Evolutionary conservation across 495 filamentous ascomycete species (phyloP).

Genomic region (Emericellopsis terricola): DNA sequence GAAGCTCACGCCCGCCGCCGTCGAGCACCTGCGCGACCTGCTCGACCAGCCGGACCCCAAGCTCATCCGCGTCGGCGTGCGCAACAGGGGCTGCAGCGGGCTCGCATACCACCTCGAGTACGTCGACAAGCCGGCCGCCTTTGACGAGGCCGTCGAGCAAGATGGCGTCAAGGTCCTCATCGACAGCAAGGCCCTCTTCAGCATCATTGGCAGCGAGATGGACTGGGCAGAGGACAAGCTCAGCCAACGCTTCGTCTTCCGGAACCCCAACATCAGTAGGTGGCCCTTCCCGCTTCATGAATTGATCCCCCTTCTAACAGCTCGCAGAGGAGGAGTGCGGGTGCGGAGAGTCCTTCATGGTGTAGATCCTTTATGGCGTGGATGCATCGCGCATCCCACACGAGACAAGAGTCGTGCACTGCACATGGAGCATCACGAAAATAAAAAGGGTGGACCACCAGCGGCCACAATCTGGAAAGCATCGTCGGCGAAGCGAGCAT

Average conservation of each 20-base stretch:
- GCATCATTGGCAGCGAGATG: constrained; percentile 98
- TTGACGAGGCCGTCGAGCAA: constrained; percentile 89
- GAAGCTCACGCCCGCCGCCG: constrained; percentile 61
- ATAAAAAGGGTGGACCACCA: too few species aligned
- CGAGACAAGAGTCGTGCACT: too few species aligned
- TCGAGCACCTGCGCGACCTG: constrained; percentile 53
- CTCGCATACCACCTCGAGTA: constrained; percentile 92
- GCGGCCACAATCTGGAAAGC: too few species aligned
- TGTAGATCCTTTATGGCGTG: too few species aligned
- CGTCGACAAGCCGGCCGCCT: constrained; percentile 69
- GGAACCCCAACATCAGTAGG: constrained; percentile 96
- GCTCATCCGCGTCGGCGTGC: constrained; percentile 83
- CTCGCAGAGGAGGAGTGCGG: constrained; percentile 82
- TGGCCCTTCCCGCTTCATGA: too few species aligned
- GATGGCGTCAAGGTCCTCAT: constrained; percentile 92
- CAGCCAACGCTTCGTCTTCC: constrained; percentile 77
- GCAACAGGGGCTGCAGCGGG: constrained; percentile 89
- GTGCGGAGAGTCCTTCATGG: constrained; percentile 95
- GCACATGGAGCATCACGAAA: too few species aligned
- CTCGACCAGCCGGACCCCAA: constrained; percentile 73
- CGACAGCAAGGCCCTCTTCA: constrained; percentile 91
- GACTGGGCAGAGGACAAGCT: constrained; percentile 96
- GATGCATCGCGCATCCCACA: too few species aligned
- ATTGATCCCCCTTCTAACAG: neutral
- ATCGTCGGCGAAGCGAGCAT: too few species aligned